Conservation (phyloP, 352 stramenopile species). For the Phytophthora ramorum region DNA sequence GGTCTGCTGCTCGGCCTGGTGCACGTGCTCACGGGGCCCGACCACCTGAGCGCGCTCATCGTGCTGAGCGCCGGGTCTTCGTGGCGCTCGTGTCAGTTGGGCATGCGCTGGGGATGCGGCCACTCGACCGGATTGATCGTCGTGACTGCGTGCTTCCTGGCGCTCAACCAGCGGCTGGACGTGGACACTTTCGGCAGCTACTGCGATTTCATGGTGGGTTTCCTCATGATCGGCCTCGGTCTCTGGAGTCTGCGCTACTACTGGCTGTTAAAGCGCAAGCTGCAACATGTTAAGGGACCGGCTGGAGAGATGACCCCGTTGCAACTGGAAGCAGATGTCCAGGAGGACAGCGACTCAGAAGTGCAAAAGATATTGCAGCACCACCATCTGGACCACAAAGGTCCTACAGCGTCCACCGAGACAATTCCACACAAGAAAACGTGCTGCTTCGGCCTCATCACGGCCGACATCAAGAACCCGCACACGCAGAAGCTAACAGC, state of each 20-base stretch:
- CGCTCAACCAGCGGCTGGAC: slow-evolving; percentile 51
- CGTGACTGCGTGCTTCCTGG: slow-evolving; percentile 69
- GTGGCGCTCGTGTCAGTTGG: slow-evolving; percentile 77
- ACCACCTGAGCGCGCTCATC: slow-evolving; percentile 89
- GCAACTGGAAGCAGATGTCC: slow-evolving; percentile 22
- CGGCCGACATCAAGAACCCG: slow-evolving; percentile 67
- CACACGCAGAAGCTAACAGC: slow-evolving; percentile 72
- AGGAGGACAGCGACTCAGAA: slow-evolving; percentile 33
- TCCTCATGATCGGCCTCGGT: slow-evolving; percentile 74
- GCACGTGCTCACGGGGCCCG: slow-evolving; percentile 68
- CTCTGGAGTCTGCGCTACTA: slow-evolving; percentile 69
- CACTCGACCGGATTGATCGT: slow-evolving; percentile 85
- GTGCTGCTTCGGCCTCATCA: slow-evolving; percentile 51
- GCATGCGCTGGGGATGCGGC: slow-evolving; percentile 90
- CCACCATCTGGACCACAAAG: slow-evolving; percentile 46
- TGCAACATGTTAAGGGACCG: slow-evolving; percentile 27
- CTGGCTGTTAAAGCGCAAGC: slow-evolving; percentile 38
- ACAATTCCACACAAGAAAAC: slow-evolving; percentile 8
- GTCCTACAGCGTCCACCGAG: slow-evolving; percentile 8
- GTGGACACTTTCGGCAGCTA: slow-evolving; percentile 62
- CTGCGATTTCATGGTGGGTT: slow-evolving; percentile 75
- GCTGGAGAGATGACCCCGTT: slow-evolving; percentile 44
- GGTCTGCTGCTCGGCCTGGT: slow-evolving; percentile 55
- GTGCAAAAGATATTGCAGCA: slow-evolving; percentile 47
- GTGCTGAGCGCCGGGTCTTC: slow-evolving; percentile 80